Evolutionary conservation across 2,329 filamentous ascomycete genomes (phyloP), one percentile per base, ranked within the genome.

Genomic region (Fusarium chuoi): DNA sequence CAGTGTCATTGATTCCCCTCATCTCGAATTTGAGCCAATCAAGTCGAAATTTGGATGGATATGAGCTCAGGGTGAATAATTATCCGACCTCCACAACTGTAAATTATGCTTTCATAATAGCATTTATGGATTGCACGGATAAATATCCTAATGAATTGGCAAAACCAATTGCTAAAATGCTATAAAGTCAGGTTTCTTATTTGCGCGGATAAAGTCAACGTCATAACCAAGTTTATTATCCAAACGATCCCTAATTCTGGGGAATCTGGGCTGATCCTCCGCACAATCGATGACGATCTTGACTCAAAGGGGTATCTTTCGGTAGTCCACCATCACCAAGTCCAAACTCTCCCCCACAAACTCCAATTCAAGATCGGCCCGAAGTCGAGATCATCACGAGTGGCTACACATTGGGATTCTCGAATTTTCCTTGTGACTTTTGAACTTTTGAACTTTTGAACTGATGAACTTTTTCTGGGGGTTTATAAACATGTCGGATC

Each of bases 291-390:
- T 36, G 67, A n/a, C 41, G 52, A 70, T 70, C 67, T 35, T 33
- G 18, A 28, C 65, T 41, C 2, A 13, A 70, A 48, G 46, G 67
- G 38, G 67, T 54, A 54, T 49, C 62, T 46, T 36, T 70, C 66
- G 67, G 60, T 26, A 46, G 26, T 35, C 46, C 12, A 15, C 15
- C 8, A 9, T 24, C 10, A 28, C 3, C 7, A 39, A 52, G 11
- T 20, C 44, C 20, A 51, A 7, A 15, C 14, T 24, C n/a, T 56
- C 49, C 49, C 41, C 56, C 66, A 42, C 49, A 56, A 35, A 59
- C 67, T 64, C 51, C 65, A 70, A 65, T 36, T 65, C 28, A 39
- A 14, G 33, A 28, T 70, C 67, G 66, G 67, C 20, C 67, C 67
- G 65, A 49, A 49, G 20, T 45, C 38, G 26, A 35, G 64, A 68